phyloP scores from a whole-genome alignment of 257 asterid genomes.

The Echium plantagineum region DNA sequence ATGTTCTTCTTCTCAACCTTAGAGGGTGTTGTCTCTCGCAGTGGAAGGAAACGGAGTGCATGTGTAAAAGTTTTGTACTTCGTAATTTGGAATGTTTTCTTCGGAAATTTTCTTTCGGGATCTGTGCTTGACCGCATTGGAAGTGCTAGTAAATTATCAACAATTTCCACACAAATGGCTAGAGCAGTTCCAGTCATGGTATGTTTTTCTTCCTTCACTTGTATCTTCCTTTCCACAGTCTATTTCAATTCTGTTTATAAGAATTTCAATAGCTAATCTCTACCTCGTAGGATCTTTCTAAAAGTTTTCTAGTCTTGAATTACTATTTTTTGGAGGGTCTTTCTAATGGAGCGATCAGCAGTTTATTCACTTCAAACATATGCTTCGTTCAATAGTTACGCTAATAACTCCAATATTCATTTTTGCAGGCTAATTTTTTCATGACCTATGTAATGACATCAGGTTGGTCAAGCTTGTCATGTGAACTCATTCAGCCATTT shows the following conservation, averaged over 20 bases:
- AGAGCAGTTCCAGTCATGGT: slow-evolving; percentile 45
- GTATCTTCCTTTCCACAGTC: background rate
- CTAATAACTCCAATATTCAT: background rate
- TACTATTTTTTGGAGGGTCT: background rate
- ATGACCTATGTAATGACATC: slow-evolving; percentile 81
- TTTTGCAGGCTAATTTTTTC: slow-evolving; percentile 72
- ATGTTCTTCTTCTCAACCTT: slow-evolving; percentile 67
- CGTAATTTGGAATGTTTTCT: slow-evolving; percentile 75
- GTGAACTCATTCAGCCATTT: slow-evolving; percentile 67
- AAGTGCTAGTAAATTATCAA: slow-evolving; percentile 24
- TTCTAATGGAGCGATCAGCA: background rate
- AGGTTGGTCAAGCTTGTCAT: slow-evolving; percentile 85
- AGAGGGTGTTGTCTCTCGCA: slow-evolving; percentile 75
- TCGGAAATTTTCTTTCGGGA: slow-evolving; percentile 71
- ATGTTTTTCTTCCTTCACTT: background rate
- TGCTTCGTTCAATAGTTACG: background rate
- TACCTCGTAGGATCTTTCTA: background rate
- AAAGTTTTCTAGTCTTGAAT: background rate
- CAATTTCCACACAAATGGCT: slow-evolving; percentile 56
- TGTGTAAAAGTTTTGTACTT: slow-evolving; percentile 63
- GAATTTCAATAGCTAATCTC: background rate
- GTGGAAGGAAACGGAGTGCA: slow-evolving; percentile 71
- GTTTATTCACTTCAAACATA: background rate
- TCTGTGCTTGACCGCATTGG: slow-evolving; percentile 56
- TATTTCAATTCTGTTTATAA: too few relatives aligned